A percentile compares a stretch with the other conserved stretches of the same genome.
Conservation (phyloP, 1,284 basidiomycete genomes). For the Meira miltonrushii region DNA sequence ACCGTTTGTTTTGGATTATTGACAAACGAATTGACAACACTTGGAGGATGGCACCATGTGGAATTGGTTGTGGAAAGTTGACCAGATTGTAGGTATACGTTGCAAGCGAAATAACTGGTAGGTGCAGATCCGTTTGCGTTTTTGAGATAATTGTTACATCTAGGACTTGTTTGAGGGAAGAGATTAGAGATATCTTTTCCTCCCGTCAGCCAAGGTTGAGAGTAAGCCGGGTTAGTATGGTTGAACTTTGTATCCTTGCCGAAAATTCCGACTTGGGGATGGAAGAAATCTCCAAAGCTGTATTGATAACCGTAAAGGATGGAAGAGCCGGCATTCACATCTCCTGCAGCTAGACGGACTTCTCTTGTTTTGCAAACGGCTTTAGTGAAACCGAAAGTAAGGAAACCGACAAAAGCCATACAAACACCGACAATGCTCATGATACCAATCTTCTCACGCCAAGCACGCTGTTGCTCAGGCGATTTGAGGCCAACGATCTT, state of each 20-base stretch:
- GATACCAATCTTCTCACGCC: slow-evolving; percentile 97
- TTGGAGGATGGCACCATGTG: slow-evolving; percentile 32
- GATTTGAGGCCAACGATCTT: slow-evolving; percentile 68
- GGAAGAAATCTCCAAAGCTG: slow-evolving; percentile 71
- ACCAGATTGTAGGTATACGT: slow-evolving; percentile 72
- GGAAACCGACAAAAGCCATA: slow-evolving; percentile 91
- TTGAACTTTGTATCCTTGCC: slow-evolving; percentile 64
- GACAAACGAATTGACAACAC: slow-evolving; percentile 25
- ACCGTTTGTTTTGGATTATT: slow-evolving; percentile 16
- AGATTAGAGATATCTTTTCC: slow-evolving; percentile 86
- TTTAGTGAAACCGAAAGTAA: slow-evolving; percentile 98
- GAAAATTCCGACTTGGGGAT: slow-evolving; percentile 38
- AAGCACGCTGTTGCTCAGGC: slow-evolving; percentile 89
- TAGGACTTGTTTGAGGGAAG: slow-evolving; percentile 83
- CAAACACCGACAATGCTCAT: slow-evolving; percentile 70
- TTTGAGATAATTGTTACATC: slow-evolving; percentile 73
- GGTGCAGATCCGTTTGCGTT: slow-evolving; percentile 43
- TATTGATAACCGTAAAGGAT: slow-evolving; percentile 91
- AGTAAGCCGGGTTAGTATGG: slow-evolving; percentile 72
- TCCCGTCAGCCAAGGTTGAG: slow-evolving; percentile 69
- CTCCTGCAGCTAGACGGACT: slow-evolving; percentile 72
- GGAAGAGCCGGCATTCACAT: slow-evolving; percentile 72
- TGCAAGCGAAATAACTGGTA: slow-evolving; percentile 92
- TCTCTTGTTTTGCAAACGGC: slow-evolving; percentile 80
- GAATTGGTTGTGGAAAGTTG: slow-evolving; percentile 52